A percentile compares a stretch with the other conserved stretches of the same genome.
Conservation (phyloP, 768 basidiomycete genomes). For the Leccinum truebloodii region DNA sequence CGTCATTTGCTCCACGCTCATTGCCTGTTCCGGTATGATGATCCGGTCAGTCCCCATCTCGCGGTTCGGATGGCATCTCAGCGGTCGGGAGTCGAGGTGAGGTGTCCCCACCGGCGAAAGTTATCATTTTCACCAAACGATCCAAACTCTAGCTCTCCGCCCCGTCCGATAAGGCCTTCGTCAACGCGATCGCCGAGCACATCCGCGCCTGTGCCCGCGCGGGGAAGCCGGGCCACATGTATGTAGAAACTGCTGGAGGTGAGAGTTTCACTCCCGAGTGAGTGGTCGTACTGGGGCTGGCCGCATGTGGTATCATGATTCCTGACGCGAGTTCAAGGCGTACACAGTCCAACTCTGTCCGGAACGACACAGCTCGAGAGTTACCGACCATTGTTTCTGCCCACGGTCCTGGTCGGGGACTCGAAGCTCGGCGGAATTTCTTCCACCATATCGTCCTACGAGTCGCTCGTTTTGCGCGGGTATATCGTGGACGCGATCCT, state of each 20-base stretch:
- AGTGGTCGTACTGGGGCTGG: constrained; percentile 1
- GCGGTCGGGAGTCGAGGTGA: constrained; percentile 34
- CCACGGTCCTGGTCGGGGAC: constrained; percentile 85
- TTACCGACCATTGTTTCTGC: constrained; percentile 85
- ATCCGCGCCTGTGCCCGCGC: constrained; percentile 53
- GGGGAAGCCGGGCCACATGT: constrained; percentile 55
- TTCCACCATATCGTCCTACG: constrained; percentile 88
- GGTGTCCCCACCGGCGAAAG: constrained; percentile 1
- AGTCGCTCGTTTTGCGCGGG: constrained; percentile 87
- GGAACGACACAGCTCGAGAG: constrained; percentile 82
- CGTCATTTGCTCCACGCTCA: constrained; percentile 50
- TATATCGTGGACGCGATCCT: constrained; percentile 85
- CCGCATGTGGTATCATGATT: background rate
- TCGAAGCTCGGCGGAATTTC: constrained; percentile 93
- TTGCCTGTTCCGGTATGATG: constrained; percentile 81
- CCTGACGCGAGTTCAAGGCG: constrained; percentile 51
- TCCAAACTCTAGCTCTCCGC: constrained; percentile 26
- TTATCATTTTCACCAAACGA: constrained; percentile 3
- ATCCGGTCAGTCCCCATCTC: constrained; percentile 93
- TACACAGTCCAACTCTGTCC: constrained; percentile 86
- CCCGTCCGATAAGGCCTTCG: constrained; percentile 67
- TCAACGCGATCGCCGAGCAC: constrained; percentile 62
- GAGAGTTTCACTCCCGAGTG: constrained; percentile 33
- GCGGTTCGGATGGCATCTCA: constrained; percentile 59
- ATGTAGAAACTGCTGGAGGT: constrained; percentile 97